Evolutionary conservation across 208 protist species (phyloP).

Genomic region (Leishmania aethiopica): DNA sequence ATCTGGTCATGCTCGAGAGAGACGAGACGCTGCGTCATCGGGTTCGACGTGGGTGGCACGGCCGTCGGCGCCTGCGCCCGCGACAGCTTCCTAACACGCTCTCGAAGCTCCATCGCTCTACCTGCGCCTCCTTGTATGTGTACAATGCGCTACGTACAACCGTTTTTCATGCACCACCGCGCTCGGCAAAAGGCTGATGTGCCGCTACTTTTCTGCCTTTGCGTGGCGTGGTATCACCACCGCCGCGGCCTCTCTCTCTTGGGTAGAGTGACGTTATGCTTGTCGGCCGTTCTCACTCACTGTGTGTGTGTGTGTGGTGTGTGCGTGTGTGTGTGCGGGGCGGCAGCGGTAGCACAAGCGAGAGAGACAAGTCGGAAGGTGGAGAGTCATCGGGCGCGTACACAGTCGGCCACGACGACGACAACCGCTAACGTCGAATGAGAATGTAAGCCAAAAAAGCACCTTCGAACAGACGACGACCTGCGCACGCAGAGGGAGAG

Average conservation of each 20-base stretch:
- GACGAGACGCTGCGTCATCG: slow-evolving; percentile 29
- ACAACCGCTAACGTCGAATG: background rate
- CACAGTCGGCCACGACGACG: background rate
- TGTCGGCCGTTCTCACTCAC: too few species aligned
- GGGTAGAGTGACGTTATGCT: background rate
- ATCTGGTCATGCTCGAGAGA: slow-evolving; percentile 44
- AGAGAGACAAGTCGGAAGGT: background rate
- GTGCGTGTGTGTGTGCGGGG: background rate
- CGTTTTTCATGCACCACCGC: background rate
- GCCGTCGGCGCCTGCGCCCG: slow-evolving; percentile 42
- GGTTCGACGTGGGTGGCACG: slow-evolving; percentile 31
- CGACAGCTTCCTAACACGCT: slow-evolving; percentile 44
- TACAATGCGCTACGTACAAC: too few species aligned
- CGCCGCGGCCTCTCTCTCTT: background rate
- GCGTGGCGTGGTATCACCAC: background rate
- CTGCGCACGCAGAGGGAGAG: background rate
- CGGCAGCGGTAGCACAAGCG: background rate
- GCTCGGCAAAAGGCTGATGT: background rate
- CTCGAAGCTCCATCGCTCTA: slow-evolving; percentile 50
- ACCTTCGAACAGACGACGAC: background rate
- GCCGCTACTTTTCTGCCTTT: background rate
- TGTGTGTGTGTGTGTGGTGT: background rate
- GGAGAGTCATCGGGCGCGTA: background rate
- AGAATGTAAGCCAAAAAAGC: background rate
- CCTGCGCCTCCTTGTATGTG: background rate